Evolutionary conservation across 2,329 filamentous ascomycete species (phyloP).

Genomic region (Metarhizium rileyi): DNA sequence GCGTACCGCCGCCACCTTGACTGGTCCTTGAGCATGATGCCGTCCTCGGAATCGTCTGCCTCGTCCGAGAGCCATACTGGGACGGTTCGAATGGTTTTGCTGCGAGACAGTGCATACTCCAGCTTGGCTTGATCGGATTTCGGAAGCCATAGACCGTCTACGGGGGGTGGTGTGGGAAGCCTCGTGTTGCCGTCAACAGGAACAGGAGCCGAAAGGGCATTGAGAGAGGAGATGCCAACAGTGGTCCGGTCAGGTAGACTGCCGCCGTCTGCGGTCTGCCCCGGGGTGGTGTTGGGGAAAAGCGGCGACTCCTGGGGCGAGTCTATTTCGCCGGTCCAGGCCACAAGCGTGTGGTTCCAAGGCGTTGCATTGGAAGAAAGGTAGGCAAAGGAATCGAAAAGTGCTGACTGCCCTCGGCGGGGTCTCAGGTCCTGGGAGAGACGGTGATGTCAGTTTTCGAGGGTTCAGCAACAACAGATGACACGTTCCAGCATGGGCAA

Average conservation of each 20-base stretch:
- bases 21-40: slow-evolving; percentile 72
- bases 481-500: neutral
- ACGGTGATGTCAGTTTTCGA: neutral
- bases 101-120: slow-evolving; percentile 62
- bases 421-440: slow-evolving; percentile 57
- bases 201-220: slow-evolving; percentile 69
- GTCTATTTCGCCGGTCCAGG: slow-evolving; percentile 87
- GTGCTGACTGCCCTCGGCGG: slow-evolving; percentile 78
- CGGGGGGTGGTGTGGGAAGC: slow-evolving; percentile 44
- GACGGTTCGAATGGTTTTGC: slow-evolving; percentile 67
- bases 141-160: slow-evolving; percentile 62
- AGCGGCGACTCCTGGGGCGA: slow-evolving; percentile 33
- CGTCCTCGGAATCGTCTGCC: slow-evolving; percentile 53
- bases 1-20: slow-evolving; percentile 81
- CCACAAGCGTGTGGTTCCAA: slow-evolving; percentile 88
- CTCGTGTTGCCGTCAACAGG: slow-evolving; percentile 56
- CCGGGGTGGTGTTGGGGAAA: slow-evolving; percentile 38
- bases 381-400: slow-evolving; percentile 85
- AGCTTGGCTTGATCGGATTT: slow-evolving; percentile 61
- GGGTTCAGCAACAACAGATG: neutral
- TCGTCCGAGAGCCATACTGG: slow-evolving; percentile 87
- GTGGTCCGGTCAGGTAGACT: slow-evolving; percentile 22
- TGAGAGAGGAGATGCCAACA: slow-evolving; percentile 47
- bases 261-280: slow-evolving; percentile 25
- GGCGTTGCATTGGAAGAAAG: slow-evolving; percentile 73